A percentile compares a stretch with the other conserved stretches of the same genome.
Conservation (phyloP, 2,329 filamentous ascomycete species). For the Claviceps sp. region DNA sequence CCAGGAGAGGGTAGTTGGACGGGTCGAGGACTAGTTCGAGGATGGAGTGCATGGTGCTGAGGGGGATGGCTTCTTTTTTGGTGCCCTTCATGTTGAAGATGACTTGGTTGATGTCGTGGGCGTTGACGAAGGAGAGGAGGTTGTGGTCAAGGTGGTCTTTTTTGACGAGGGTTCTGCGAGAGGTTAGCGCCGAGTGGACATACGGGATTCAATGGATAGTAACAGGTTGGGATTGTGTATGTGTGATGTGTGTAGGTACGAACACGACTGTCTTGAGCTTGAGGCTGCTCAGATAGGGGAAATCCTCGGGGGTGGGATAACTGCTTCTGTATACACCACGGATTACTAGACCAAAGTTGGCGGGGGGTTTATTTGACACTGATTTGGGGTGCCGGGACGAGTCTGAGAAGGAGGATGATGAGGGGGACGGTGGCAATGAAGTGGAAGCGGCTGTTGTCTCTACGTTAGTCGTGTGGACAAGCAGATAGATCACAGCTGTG, state of each 20-base stretch:
- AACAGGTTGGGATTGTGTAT: too few species aligned
- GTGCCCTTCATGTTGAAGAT: slow-evolving; percentile 76
- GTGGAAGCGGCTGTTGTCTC: background rate
- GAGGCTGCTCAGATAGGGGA: slow-evolving; percentile 53
- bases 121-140: slow-evolving; percentile 47
- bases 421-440: background rate
- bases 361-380: slow-evolving; percentile 28
- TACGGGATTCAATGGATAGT: too few species aligned
- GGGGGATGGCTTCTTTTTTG: slow-evolving; percentile 62
- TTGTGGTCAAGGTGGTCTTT: slow-evolving; percentile 42
- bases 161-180: slow-evolving; percentile 44
- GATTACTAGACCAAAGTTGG: slow-evolving; percentile 66
- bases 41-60: slow-evolving; percentile 55
- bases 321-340: slow-evolving; percentile 69
- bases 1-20: slow-evolving; percentile 63
- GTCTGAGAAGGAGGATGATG: slow-evolving; percentile 1
- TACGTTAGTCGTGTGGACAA: background rate
- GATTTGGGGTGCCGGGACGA: slow-evolving; percentile 10
- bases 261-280: slow-evolving; percentile 70
- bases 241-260: slow-evolving; percentile 16
- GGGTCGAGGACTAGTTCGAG: slow-evolving; percentile 58
- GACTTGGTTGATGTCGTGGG: slow-evolving; percentile 56
- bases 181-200: slow-evolving; percentile 7
- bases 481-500: background rate
- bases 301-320: slow-evolving; percentile 61